Percentiles rank a stretch among this genome's conserved stretches.
Conservation (phyloP, 2,329 filamentous ascomycete genomes). For the Penicillium sp. region DNA sequence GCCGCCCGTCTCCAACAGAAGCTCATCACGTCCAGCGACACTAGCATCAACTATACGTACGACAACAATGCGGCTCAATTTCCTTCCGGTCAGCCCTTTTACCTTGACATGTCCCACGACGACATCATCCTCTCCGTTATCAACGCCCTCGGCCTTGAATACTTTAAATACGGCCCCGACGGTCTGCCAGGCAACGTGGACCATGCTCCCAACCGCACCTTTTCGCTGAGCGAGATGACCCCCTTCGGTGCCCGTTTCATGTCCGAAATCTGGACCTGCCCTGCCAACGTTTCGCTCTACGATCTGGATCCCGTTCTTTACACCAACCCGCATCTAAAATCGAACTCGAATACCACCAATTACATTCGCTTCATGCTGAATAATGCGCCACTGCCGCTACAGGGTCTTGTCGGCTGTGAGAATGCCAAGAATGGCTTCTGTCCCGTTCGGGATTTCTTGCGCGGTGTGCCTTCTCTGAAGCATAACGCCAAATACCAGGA, state of each 20-base stretch:
- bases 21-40: slow-evolving; percentile 49
- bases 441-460: slow-evolving; percentile 26
- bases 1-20: slow-evolving; percentile 49
- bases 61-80: slow-evolving; percentile 48
- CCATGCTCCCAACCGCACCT: slow-evolving; percentile 48
- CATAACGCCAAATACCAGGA: slow-evolving; percentile 29
- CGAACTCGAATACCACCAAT: slow-evolving; percentile 13
- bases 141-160: slow-evolving; percentile 54
- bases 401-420: slow-evolving; percentile 29
- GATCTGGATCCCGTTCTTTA: slow-evolving; percentile 37
- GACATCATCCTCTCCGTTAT: slow-evolving; percentile 52
- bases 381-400: slow-evolving; percentile 27
- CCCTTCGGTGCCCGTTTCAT: slow-evolving; percentile 56
- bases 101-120: slow-evolving; percentile 55
- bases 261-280: slow-evolving; percentile 57
- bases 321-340: slow-evolving; percentile 26
- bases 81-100: slow-evolving; percentile 50
- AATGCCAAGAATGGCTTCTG: slow-evolving; percentile 31
- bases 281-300: slow-evolving; percentile 21
- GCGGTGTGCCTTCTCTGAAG: slow-evolving; percentile 23
- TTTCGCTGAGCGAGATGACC: slow-evolving; percentile 51
- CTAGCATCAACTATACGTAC: slow-evolving; percentile 52
- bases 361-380: slow-evolving; percentile 36
- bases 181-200: slow-evolving; percentile 26
- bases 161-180: slow-evolving; percentile 41